Evolutionary conservation across 768 basidiomycete genomes (phyloP).

Genomic region (Amanita pseudoporphyria): DNA sequence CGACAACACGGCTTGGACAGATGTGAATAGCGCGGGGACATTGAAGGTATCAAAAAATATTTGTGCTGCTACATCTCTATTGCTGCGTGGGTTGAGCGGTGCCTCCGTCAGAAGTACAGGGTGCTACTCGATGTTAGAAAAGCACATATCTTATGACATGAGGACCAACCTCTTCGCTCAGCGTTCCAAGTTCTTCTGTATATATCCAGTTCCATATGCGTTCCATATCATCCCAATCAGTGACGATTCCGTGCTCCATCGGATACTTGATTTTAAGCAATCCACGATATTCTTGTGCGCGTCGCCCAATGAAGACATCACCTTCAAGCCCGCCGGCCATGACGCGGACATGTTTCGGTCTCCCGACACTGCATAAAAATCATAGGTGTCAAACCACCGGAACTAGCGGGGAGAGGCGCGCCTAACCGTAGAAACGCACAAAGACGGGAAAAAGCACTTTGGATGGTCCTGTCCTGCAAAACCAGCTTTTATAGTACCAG

Average conservation of each 20-base stretch:
- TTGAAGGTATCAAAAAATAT: constrained; percentile 99
- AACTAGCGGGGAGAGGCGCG: constrained; percentile 14
- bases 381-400: constrained; percentile 16
- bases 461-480: constrained; percentile 99
- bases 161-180: constrained; percentile 84
- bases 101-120: constrained; percentile 97
- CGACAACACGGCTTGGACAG: constrained; percentile 94
- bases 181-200: constrained; percentile 86
- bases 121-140: constrained; percentile 49
- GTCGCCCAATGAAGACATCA: constrained; percentile 91
- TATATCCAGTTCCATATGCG: constrained; percentile 99
- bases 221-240: constrained; percentile 99
- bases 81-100: constrained; percentile 91
- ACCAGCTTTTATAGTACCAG: constrained; percentile 97
- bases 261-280: constrained; percentile 98
- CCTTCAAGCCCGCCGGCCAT: constrained; percentile 98
- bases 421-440: constrained; percentile 57
- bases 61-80: constrained; percentile 94
- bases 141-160: constrained; percentile 10
- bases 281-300: constrained; percentile 93
- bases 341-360: constrained; percentile 95
- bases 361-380: constrained; percentile 58
- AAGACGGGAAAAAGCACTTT: constrained; percentile 98
- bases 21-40: constrained; percentile 93
- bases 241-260: constrained; percentile 98